Base-by-base conservation (phyloP, 2,329 filamentous ascomycete genomes). In the Sporothrix protearum region DNA sequence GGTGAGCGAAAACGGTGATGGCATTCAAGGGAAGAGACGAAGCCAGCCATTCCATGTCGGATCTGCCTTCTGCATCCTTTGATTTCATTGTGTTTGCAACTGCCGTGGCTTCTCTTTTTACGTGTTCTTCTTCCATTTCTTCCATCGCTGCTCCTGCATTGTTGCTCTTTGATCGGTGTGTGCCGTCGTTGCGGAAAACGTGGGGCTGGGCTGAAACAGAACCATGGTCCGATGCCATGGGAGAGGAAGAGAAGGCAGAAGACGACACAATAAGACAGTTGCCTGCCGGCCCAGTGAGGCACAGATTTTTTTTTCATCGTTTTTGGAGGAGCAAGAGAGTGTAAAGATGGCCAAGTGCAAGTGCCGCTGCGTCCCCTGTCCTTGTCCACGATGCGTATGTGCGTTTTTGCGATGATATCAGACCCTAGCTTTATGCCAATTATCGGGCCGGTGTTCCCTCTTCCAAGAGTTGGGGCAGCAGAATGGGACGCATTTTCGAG, bases 361-460 rank as follows among this genome's bases (percentile, higher is more conserved):
- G 42, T 39, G 64, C 42, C 47, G 45, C 64, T 55, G 64, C 47
- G 30, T 51, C 45, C 64, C 64, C 64, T 68, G 64, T 68, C 64
- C 64, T 49, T 53, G 45, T 33, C 28, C 4, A 30, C 9, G 45
- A 25, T 25, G 57, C 14, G 25, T 67, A 14, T 67, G 63, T 14
- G 39, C 39, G 42, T 22, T 22, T 47, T 19, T 64, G 61, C 61
- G 25, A 28, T 2, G 39, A 64, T 47, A 64, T 47, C 61, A 47
- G 22, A n/a, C 42, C 42, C 42, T 45, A 10, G 42, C 42, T 61
- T 61, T 33, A 61, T 61, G 57, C 57, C 22, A 47, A 30, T 39
- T 39, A 28, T 5, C 39, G 39, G 61, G 39, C 61, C 61, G 61
- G 61, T 45, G 36, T 64, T 28, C 61, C 61, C 61, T 45, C 9